phyloP scores from a whole-genome alignment of 352 stramenopile species.

The Globisporangium barbulae region DNA sequence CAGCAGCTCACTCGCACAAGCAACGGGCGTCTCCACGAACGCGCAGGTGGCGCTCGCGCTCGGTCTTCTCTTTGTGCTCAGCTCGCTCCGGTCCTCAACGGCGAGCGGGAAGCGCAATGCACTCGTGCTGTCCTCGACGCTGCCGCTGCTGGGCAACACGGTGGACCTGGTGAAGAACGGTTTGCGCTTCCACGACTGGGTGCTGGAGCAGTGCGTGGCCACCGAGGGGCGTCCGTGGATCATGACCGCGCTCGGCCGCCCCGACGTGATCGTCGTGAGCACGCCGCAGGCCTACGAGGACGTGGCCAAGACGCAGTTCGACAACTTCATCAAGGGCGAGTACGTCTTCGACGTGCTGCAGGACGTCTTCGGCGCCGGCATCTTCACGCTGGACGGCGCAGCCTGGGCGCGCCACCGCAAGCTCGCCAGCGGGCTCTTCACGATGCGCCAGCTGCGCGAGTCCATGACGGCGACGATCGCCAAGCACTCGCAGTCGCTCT shows the following conservation, averaged over 20 bases:
- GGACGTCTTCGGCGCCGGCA: conserved; percentile 53
- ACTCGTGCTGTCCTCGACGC: conserved; percentile 13
- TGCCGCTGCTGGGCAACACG: conserved; percentile 31
- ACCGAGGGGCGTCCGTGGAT: conserved; percentile 14
- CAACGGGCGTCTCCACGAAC: background rate
- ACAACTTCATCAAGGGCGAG: conserved; percentile 59
- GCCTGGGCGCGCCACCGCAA: conserved; percentile 46
- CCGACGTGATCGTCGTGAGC: conserved; percentile 28
- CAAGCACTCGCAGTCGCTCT: conserved; percentile 9
- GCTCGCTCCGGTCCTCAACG: background rate
- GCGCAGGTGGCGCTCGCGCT: background rate
- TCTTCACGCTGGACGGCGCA: conserved; percentile 39
- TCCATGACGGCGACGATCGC: conserved; percentile 10
- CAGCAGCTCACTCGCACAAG: background rate
- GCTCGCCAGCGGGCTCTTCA: conserved; percentile 72
- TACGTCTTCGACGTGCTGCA: conserved; percentile 26
- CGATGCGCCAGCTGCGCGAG: conserved; percentile 17
- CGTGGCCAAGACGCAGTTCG: conserved; percentile 52
- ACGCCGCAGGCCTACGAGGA: conserved; percentile 34
- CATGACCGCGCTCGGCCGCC: conserved; percentile 29
- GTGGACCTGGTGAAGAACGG: conserved; percentile 19
- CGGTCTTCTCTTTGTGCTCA: conserved; percentile 3
- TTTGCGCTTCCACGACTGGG: conserved; percentile 16
- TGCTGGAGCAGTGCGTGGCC: background rate
- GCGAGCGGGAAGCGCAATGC: background rate